phyloP scores from a whole-genome alignment of 2,329 filamentous ascomycete species.

The Verticillium albo-atrum region DNA sequence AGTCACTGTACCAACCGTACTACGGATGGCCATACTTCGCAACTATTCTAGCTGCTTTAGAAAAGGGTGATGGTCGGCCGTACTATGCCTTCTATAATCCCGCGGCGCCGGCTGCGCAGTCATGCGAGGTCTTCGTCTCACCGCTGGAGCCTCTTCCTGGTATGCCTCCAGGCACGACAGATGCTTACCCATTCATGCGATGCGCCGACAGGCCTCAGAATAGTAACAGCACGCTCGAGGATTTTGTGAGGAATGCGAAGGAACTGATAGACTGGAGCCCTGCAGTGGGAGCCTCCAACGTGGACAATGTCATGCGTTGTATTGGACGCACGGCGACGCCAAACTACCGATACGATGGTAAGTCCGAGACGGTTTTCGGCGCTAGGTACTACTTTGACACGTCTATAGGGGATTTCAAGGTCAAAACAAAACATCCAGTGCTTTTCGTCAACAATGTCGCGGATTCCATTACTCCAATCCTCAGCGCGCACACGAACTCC shows the following conservation, averaged over 20 bases:
- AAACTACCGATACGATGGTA: constrained; percentile 32
- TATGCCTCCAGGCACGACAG: constrained; percentile 27
- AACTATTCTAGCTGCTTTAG: constrained; percentile 34
- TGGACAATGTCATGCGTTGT: constrained; percentile 33
- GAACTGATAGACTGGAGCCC: constrained; percentile 30
- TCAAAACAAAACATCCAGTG: constrained; percentile 35
- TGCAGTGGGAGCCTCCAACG: constrained; percentile 37
- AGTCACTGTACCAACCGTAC: constrained; percentile 40
- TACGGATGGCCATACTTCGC: constrained; percentile 36
- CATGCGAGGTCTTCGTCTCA: constrained; percentile 14
- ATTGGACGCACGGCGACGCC: constrained; percentile 31
- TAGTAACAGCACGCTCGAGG: constrained; percentile 21
- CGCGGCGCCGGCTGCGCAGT: neutral
- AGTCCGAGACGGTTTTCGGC: neutral
- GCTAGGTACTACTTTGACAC: neutral
- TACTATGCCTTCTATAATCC: constrained; percentile 28
- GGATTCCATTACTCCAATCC: constrained; percentile 44
- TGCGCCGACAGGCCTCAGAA: constrained; percentile 33
- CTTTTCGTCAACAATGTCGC: constrained; percentile 39
- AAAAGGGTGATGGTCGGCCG: constrained; percentile 36
- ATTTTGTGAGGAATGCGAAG: constrained; percentile 27
- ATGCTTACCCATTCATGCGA: constrained; percentile 41
- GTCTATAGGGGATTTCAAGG: constrained; percentile 16
- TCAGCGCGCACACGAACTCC: constrained; percentile 38
- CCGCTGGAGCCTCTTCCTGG: constrained; percentile 23